These are phyloP conservation scores for Letharia lupina DNA, from an alignment of 495 filamentous ascomycete species.

Conservation along the genomic window DNA sequence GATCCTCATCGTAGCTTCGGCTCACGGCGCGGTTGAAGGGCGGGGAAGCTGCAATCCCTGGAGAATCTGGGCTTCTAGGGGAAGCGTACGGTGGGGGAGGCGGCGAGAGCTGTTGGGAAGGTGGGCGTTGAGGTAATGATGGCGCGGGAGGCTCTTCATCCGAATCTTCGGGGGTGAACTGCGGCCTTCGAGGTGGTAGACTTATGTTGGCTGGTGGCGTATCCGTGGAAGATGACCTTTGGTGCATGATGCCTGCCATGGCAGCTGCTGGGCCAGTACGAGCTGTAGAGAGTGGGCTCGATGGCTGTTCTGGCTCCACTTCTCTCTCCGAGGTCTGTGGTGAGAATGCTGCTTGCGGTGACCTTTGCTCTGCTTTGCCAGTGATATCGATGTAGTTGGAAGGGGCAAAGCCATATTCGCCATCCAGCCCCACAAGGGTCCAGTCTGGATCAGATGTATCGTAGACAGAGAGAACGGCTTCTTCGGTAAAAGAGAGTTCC, in stretches of 20 bases:
- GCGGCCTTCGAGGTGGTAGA: constrained; percentile 37
- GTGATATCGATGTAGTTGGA: constrained; percentile 86
- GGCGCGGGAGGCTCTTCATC: constrained; percentile 56
- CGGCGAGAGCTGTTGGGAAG: constrained; percentile 49
- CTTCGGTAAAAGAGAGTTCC: constrained; percentile 92
- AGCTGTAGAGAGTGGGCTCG: constrained; percentile 28
- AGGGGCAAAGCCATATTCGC: constrained; percentile 92
- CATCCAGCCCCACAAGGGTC: constrained; percentile 79
- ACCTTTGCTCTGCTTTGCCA: constrained; percentile 20
- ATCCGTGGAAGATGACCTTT: constrained; percentile 37
- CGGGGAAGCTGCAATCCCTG: constrained; percentile 47
- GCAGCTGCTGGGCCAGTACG: constrained; percentile 60
- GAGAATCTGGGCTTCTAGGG: constrained; percentile 33
- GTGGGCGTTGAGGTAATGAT: constrained; percentile 59
- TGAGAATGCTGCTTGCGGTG: constrained; percentile 29
- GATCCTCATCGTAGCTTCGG: constrained; percentile 32
- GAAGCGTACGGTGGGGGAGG: constrained; percentile 45
- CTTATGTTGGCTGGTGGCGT: constrained; percentile 36
- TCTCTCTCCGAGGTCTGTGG: constrained; percentile 12
- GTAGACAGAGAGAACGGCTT: constrained; percentile 73
- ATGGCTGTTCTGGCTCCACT: constrained; percentile 18
- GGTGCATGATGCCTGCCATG: constrained; percentile 61
- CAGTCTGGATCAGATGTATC: constrained; percentile 92
- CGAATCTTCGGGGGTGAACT: constrained; percentile 52
- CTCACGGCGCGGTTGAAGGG: constrained; percentile 48